Conservation (phyloP, 805 yeast genomes). For the Zygosaccharomyces siamensis region DNA sequence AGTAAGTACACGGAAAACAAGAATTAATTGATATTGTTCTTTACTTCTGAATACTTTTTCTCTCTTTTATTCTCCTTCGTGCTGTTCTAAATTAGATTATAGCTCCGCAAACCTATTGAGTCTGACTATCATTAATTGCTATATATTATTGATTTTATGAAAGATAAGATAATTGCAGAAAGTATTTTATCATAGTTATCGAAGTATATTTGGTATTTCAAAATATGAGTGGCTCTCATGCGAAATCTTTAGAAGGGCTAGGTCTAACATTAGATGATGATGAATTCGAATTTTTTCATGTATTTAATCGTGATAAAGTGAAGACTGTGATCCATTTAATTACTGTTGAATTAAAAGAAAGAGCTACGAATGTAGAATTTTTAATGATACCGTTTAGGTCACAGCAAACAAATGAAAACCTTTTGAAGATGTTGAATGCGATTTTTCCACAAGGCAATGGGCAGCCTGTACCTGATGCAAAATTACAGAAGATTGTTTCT, state of each 20-base stretch:
- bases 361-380: conserved; percentile 69
- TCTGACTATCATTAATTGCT: neutral
- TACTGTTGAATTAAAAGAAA: conserved; percentile 64
- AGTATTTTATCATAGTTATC: neutral
- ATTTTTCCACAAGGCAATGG: conserved; percentile 57
- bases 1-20: neutral
- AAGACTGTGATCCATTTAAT: conserved; percentile 63
- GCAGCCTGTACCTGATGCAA: conserved; percentile 40
- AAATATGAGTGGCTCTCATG: neutral
- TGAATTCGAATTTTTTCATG: conserved; percentile 37
- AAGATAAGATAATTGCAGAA: neutral
- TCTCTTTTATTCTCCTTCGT: neutral
- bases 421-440: conserved; percentile 51
- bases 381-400: conserved; percentile 75
- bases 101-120: neutral
- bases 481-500: conserved; percentile 41
- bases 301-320: conserved; percentile 60
- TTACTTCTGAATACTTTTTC: neutral
- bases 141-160: neutral
- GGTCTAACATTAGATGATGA: conserved; percentile 23
- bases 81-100: neutral
- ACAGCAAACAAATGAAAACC: conserved; percentile 54
- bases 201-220: neutral
- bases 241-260: neutral
- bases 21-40: neutral